phyloP scores from a whole-genome alignment of 2,329 filamentous ascomycete species.

The Thelonectria olida region DNA sequence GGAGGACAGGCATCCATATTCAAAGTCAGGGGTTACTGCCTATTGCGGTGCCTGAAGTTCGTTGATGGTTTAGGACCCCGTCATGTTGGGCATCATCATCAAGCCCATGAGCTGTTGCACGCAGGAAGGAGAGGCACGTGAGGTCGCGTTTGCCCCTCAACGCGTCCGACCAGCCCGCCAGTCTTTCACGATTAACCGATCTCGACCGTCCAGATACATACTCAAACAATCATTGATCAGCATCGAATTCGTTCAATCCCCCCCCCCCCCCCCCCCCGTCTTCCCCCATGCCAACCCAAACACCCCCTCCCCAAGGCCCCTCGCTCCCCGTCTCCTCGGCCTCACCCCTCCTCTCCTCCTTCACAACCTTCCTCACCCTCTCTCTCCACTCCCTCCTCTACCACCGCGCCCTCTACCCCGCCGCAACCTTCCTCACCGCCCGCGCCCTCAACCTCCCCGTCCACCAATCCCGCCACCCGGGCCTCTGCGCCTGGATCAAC shows the following conservation, averaged over 20 bases:
- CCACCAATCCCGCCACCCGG: constrained; percentile 85
- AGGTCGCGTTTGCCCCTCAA: constrained; percentile 37
- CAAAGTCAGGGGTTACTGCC: too few relatives aligned
- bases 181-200: neutral
- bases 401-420: constrained; percentile 82
- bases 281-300: neutral
- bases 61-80: neutral
- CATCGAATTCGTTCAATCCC: neutral
- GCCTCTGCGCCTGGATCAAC: constrained; percentile 85
- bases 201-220: too few relatives aligned
- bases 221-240: too few relatives aligned
- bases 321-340: constrained; percentile 49
- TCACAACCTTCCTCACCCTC: constrained; percentile 83
- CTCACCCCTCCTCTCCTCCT: constrained; percentile 68
- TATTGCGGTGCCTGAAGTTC: neutral
- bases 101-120: neutral
- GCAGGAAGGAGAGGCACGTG: constrained; percentile 30
- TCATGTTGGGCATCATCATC: constrained; percentile 3
- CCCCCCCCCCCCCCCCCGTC: neutral
- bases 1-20: neutral
- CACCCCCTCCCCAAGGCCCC: constrained; percentile 11
- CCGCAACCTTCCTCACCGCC: constrained; percentile 78
- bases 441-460: constrained; percentile 86
- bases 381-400: constrained; percentile 88
- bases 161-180: constrained; percentile 20